Percentiles rank a stretch among this genome's conserved stretches.
Conservation (phyloP, 148 eudicot species). For the Heliamphora exappendiculata region DNA sequence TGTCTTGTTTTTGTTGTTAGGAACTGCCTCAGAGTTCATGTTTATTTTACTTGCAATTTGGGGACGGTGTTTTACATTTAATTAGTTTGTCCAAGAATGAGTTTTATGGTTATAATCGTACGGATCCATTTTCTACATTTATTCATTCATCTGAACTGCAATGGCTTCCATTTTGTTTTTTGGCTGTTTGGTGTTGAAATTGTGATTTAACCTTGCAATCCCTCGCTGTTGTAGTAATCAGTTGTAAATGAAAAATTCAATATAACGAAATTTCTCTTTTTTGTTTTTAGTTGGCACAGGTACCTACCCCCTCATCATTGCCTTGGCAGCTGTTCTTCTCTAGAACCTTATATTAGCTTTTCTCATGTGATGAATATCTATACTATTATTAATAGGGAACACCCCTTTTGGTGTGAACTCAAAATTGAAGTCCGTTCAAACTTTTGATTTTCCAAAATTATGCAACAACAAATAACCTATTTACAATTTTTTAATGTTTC, state of each 20-base stretch:
- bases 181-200: not conserved
- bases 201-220: not conserved
- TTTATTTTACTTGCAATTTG: not conserved
- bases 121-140: not conserved
- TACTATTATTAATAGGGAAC: too few relatives aligned
- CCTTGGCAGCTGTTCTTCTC: not conserved
- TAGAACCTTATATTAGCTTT: not conserved
- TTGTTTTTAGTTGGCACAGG: not conserved
- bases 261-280: not conserved
- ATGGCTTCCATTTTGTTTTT: not conserved
- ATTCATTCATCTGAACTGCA: not conserved
- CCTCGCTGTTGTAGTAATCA: not conserved
- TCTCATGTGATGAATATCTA: not conserved
- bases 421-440: too few relatives aligned
- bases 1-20: not conserved
- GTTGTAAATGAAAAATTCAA: not conserved
- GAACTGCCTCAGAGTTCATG: not conserved
- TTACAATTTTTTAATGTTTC: too few relatives aligned
- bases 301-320: not conserved
- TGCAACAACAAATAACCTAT: too few relatives aligned
- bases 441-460: too few relatives aligned
- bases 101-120: not conserved
- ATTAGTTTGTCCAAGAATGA: too few relatives aligned
- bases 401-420: too few relatives aligned
- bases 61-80: not conserved